Evolutionary conservation across 306 rosid species (phyloP).

Genomic region (Canavalia gladiata): DNA sequence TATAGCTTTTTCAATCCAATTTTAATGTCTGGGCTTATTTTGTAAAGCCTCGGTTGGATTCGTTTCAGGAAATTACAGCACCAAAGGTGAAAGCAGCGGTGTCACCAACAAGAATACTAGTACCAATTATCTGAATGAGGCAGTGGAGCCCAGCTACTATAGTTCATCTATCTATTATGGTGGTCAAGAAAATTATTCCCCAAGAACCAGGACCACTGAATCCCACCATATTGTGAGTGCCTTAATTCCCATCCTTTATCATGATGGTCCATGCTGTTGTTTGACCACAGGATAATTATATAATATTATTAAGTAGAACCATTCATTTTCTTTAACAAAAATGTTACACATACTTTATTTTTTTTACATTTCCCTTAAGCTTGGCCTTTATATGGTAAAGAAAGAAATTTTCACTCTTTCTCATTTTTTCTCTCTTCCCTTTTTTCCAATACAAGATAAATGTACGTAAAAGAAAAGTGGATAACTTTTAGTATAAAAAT

Average conservation of each 20-base stretch:
- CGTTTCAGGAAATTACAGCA: slow-evolving; percentile 49
- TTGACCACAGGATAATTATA: not conserved
- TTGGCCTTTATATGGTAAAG: not conserved
- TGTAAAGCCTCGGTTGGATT: slow-evolving; percentile 51
- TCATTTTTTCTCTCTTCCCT: not conserved
- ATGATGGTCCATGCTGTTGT: slow-evolving; percentile 23
- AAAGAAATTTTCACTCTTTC: not conserved
- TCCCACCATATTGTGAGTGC: slow-evolving; percentile 66
- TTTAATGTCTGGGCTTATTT: slow-evolving; percentile 43
- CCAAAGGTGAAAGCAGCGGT: slow-evolving; percentile 58
- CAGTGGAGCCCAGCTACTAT: slow-evolving; percentile 73
- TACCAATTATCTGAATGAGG: slow-evolving; percentile 62
- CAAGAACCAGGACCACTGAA: slow-evolving; percentile 67
- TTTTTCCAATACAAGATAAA: not conserved
- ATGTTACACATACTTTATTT: not conserved
- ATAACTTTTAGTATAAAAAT: not conserved
- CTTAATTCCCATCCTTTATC: slow-evolving; percentile 53
- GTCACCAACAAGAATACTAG: slow-evolving; percentile 52
- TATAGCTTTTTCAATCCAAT: slow-evolving; percentile 27
- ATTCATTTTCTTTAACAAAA: not conserved
- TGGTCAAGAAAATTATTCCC: slow-evolving; percentile 90
- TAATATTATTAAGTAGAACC: slow-evolving; percentile 1
- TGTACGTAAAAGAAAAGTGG: not conserved
- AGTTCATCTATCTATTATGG: slow-evolving; percentile 95
- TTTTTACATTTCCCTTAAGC: not conserved